These are phyloP conservation scores for Naganishia vaughanmartiniae DNA, from an alignment of 768 basidiomycete genomes.

Conservation along the genomic window DNA sequence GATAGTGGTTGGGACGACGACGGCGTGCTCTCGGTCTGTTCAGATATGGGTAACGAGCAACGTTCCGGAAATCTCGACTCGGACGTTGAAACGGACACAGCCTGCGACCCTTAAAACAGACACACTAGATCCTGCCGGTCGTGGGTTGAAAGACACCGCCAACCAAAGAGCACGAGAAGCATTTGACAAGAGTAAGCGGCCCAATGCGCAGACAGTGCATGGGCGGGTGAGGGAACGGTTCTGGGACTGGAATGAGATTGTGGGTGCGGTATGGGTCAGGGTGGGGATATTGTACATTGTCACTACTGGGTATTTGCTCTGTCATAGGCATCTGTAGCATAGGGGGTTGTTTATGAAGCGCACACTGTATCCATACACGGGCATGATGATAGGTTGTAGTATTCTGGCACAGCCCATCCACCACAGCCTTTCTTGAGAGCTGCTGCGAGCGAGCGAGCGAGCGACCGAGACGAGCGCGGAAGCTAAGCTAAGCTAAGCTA, in stretches of 20 bases:
- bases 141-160: not conserved
- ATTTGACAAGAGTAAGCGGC: not conserved
- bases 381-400: not conserved
- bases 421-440: too few relatives aligned
- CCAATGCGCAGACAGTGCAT: not conserved
- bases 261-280: constrained; percentile 26
- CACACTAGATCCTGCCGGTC: not conserved
- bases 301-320: constrained; percentile 31
- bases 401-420: too few relatives aligned
- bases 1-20: constrained; percentile 86
- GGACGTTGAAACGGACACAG: constrained; percentile 12
- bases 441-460: too few relatives aligned
- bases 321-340: constrained; percentile 23
- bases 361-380: constrained; percentile 19
- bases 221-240: constrained; percentile 2
- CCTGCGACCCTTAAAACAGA: not conserved
- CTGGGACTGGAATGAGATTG: constrained; percentile 33
- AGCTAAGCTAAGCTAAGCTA: too few relatives aligned
- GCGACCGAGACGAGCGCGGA: too few relatives aligned
- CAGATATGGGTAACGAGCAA: constrained; percentile 97
- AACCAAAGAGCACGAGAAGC: not conserved
- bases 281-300: constrained; percentile 29
- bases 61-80: constrained; percentile 52
- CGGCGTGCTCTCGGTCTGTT: constrained; percentile 63
- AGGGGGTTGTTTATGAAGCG: not conserved